Base-by-base conservation (phyloP, 139 green algal species). In the Trebouxia sp. region DNA sequence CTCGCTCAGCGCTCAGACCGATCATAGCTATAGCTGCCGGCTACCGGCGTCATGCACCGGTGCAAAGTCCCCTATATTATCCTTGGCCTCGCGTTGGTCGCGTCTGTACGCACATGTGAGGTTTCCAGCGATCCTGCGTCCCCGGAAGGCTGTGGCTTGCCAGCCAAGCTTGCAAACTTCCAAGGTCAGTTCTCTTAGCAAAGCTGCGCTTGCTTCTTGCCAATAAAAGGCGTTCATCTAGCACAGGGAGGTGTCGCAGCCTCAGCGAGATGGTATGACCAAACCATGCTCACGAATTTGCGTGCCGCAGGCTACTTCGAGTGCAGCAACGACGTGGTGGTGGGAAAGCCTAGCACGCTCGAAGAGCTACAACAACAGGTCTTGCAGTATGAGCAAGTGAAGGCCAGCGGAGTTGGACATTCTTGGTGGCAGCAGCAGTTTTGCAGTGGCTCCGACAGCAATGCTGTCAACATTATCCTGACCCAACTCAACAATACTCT, bases 371-470 rank as follows among this genome's bases (percentile, higher is more conserved):
- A 51, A 58, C 20, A 50, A 7, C 78, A 76, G 30, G 81, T 92
- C 6, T n/a, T 55, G 10, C 28, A 56, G 38, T 88, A 83, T 45
- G 53, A 80, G 47, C 51, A 42, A 0, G 90, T 94, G 24, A 93
- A 93, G 48, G 91, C 77, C 20, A 80, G 87, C 0, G 90, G 90
- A 24, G 85, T 92, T 14, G 91, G 91, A 9, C 85, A 93, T 80
- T 69, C 62, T 26, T 95, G 91, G 91, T 93, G 88, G 87, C 65
- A 82, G 28, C 74, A 93, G 77, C 82, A 91, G 74, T 93, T 93
- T 38, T 93, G 90, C 79, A 70, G 79, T 17, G 89, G 86, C 28
- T 45, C 43, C 30, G 79, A 91, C 62, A 55, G 22, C 41, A 82
- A 78, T 12, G n/a, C 84, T 30, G 82, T 94, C 65, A 91, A 92